Base-by-base conservation (phyloP, 2,329 filamentous ascomycete genomes). In the Calonectria naviculata region DNA sequence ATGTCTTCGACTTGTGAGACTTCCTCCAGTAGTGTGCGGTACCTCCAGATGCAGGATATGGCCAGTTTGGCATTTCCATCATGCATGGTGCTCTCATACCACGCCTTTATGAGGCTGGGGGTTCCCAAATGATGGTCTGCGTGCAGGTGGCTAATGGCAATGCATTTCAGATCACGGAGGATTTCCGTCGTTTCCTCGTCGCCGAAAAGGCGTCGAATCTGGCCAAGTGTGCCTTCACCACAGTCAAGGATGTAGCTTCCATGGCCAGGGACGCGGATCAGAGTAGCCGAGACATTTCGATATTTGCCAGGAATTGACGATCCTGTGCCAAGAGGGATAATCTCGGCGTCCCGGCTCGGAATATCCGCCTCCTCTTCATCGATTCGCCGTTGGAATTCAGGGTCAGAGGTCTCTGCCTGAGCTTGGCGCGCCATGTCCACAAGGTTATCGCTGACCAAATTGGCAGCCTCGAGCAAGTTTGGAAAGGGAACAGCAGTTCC, bases 131-230 rank as follows among this genome's bases (percentile, higher is more conserved):
- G 97, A 83, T 99, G 97, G 84, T 99, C 97, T 5, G 97, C 97
- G 82, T 99, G 97, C 73, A 97, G 87, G 84, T 99, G 97, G 82
- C 94, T 97, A 83, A 99, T 97, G 91, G 95, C 97, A 73, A 99
- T 92, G 75, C 91, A 90, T 65, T 92, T 93, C 49, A 99, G 87
- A 73, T 97, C 92, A 70, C 87, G 88, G n/a, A 99, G 85, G 15
- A 98, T 87, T n/a, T 92, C 87, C 31, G 86, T 86, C 4, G 96
- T 85, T 74, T 94, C 89, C 5, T 91, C 87, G 0, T 87, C 85
- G 7, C 89, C 87, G 78, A 93, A 96, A 0, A 94, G 87, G 62
- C 97, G 93, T 69, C 90, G 91, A 44, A 99, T 85, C 81, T 98
- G 95, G 13, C 96, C 96, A 10, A 98, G 85, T 0, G 97, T 98